phyloP scores from a whole-genome alignment of 768 basidiomycete species.

The Suillus subaureus region DNA sequence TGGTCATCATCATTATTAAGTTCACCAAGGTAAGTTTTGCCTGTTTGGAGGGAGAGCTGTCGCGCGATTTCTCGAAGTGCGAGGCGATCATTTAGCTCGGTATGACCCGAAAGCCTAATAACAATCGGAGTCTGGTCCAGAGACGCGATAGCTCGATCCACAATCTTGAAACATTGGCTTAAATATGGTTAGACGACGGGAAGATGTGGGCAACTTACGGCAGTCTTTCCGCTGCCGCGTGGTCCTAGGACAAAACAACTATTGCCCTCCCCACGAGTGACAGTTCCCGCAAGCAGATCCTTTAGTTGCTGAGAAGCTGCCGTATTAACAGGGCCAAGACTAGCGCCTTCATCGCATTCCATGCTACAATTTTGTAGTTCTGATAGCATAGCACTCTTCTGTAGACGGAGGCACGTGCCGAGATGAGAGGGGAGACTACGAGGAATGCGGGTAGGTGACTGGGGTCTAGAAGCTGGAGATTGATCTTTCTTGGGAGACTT shows the following conservation, averaged over 20 bases:
- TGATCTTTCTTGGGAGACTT: conserved; percentile 20
- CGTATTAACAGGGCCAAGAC: conserved; percentile 44
- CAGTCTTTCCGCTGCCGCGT: conserved; percentile 84
- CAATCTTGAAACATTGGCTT: conserved; percentile 44
- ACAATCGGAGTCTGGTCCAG: conserved; percentile 61
- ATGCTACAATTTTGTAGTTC: conserved; percentile 38
- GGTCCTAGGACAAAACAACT: conserved; percentile 89
- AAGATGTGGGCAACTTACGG: conserved; percentile 44
- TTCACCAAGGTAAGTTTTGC: conserved; percentile 52
- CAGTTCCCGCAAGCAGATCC: conserved; percentile 71
- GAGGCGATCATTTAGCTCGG: conserved; percentile 81
- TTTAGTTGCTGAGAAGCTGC: conserved; percentile 58
- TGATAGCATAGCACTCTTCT: conserved; percentile 58
- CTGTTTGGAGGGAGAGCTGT: conserved; percentile 80
- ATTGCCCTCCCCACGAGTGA: conserved; percentile 85
- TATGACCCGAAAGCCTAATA: conserved; percentile 82
- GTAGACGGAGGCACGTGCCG: conserved; percentile 48
- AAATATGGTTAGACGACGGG: conserved; percentile 3
- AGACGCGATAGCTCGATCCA: conserved; percentile 56
- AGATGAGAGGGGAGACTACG: conserved; percentile 43
- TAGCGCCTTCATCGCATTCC: conserved; percentile 36
- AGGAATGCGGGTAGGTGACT: conserved; percentile 26
- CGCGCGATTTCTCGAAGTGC: conserved; percentile 93
- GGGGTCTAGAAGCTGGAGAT: conserved; percentile 9
- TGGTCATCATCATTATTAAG: conserved; percentile 37